Evolutionary conservation across 208 protist genomes (phyloP), one percentile per base, ranked within the genome.

Genomic region (Angomonas deanei): DNA sequence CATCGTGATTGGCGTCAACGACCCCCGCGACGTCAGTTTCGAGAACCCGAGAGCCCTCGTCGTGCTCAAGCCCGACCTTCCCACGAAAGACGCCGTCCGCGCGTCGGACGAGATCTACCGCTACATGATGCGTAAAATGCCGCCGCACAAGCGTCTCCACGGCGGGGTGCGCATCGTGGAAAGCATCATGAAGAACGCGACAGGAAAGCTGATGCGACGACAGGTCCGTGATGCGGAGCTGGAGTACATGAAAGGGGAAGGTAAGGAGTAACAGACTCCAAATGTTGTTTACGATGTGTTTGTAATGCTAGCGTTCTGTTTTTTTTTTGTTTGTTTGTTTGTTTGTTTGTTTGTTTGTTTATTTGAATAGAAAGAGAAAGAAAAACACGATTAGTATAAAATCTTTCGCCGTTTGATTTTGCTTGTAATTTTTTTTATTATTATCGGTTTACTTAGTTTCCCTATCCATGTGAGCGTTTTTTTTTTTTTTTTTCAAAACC

Each of bases 141-240:
- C 85, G 11, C 73, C 77, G 24, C 71, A 93, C 68, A 97, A 93
- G 80, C 61, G 70, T 21, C 63, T 96, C 5, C 74, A 85, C 65
- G 84, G 74, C 26, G 82, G 70, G 27, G 68, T 97, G 13, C 72
- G 71, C 38, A 86, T 96, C 46, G 68, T 92, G 0, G 31, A 61
- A 8, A 27, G 15, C 3, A 28, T 39, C 11, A 3, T 39, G 28
- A 59, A 59, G 32, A 59, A 59, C 28, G 55, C 76, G 23, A 54
- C 73, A 3, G 89, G 89, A 46, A 96, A 97, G 66, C 32, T 96
- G 32, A 70, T 97, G 56, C 79, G 90, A 11, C 82, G 88, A 17
- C 61, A 86, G 31, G 49, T 70, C 6, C 66, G 74, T 6, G 33
- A 66, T 50, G 47, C 65, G 1, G 74, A 85, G 61, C 48, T 74